A percentile compares a stretch with the other conserved stretches of the same genome.
Evolutionary conservation across 768 basidiomycete genomes (phyloP).

Genomic region (Collybiopsis confluens): DNA sequence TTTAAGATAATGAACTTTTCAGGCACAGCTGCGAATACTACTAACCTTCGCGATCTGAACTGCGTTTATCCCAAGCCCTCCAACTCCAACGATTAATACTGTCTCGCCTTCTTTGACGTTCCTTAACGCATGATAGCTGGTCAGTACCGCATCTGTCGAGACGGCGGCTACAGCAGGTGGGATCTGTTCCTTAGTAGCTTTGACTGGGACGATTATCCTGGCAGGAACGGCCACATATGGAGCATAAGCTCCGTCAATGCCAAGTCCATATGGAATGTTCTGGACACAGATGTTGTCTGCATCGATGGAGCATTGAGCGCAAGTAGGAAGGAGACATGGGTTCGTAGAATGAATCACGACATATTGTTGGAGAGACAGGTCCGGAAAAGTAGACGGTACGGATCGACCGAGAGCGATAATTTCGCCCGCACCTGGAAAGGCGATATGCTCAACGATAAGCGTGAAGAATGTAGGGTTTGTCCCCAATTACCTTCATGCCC

Average conservation of each 20-base stretch:
- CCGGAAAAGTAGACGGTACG: neutral
- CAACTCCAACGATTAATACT: conserved; percentile 1
- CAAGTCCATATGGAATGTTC: conserved; percentile 1
- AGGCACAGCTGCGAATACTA: neutral
- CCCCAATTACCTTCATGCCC: conserved; percentile 5
- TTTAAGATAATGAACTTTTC: neutral
- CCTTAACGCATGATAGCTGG: conserved; percentile 4
- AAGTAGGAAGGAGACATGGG: neutral
- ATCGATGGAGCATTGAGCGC: neutral
- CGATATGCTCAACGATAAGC: neutral
- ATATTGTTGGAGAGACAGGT: neutral
- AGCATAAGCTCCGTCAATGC: neutral
- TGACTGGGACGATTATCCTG: neutral
- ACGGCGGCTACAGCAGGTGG: conserved; percentile 1
- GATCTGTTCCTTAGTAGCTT: neutral
- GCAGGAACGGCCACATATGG: neutral
- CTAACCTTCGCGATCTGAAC: conserved; percentile 6
- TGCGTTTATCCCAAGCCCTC: conserved; percentile 2
- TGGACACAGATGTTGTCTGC: neutral
- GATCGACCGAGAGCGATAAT: neutral
- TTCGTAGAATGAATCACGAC: conserved; percentile 1
- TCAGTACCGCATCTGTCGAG: neutral
- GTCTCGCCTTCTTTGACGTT: conserved; percentile 1
- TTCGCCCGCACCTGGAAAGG: neutral
- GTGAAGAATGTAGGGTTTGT: neutral